Base-by-base conservation (phyloP, 345 rosid species). In the Gynandropsis gynandra region DNA sequence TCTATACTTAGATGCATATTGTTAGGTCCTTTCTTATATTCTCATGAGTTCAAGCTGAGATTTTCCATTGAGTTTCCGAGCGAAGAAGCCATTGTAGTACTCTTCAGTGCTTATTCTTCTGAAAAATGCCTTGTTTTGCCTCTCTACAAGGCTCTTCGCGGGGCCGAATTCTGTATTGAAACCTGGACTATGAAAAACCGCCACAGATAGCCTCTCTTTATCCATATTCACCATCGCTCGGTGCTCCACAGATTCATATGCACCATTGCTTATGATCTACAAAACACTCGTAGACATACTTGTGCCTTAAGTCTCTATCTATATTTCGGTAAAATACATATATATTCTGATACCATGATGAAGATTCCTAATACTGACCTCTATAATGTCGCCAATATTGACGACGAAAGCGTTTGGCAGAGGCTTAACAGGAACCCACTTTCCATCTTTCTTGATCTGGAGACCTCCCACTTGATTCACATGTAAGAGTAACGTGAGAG, bases 231-330 rank as follows among this genome's bases (percentile, higher is more conserved):
- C 75, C 16, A 61, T 58, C 11, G 67, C 82, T 8, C 80, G 56
- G 56, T 74, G 80, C 64, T 74, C 82, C 0, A 76, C 59, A 69
- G 84, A 76, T 10, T 63, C 49, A 27, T 72, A 78, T 6, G 29
- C 49, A 45, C 88, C 74, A 31, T 76, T 81, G 11, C 68, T 67
- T 18, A 71, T 55, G 6, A 81, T 76, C 84, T 74, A 62, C 31
- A 33, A 56, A 32, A 40, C 17, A 33, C n/a, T n/a, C n/a, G n/a
- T n/a, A n/a, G n/a, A n/a, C n/a, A n/a, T n/a, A n/a, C n/a, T n/a
- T n/a, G n/a, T n/a, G n/a, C n/a, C n/a, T n/a, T n/a, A n/a, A n/a
- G n/a, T n/a, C n/a, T n/a, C n/a, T n/a, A n/a, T n/a, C n/a, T n/a
- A n/a, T n/a, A n/a, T n/a, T n/a, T n/a, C n/a, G n/a, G n/a, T n/a